Percentiles rank a stretch among this genome's conserved stretches.
phyloP scores from a whole-genome alignment of 805 yeast species.

The Wickerhamomyces ciferrii region DNA sequence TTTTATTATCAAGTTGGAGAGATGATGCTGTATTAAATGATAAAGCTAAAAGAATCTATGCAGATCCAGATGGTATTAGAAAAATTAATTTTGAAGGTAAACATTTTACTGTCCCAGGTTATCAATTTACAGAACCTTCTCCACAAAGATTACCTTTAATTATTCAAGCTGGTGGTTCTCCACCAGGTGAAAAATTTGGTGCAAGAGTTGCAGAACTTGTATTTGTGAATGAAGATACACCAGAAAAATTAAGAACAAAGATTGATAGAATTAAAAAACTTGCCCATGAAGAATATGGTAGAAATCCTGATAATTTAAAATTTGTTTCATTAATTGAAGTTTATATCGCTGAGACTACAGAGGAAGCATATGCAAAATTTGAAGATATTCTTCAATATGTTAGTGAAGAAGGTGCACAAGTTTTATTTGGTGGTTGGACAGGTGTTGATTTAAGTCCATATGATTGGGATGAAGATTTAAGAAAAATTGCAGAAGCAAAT shows the following conservation, averaged over 20 bases:
- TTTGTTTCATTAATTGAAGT: constrained; percentile 31
- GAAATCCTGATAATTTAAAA: constrained; percentile 32
- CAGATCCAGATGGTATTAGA: constrained; percentile 33
- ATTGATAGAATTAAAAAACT: constrained; percentile 26
- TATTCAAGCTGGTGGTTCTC: constrained; percentile 39
- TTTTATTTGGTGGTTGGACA: constrained; percentile 39
- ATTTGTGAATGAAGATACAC: constrained; percentile 30
- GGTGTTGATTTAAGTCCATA: constrained; percentile 30
- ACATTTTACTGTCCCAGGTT: constrained; percentile 35
- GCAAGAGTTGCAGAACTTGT: constrained; percentile 38
- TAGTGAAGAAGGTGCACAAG: constrained; percentile 36
- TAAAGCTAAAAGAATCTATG: constrained; percentile 22
- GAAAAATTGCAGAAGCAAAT: constrained; percentile 6
- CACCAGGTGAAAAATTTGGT: constrained; percentile 33
- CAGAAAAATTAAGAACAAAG: constrained; percentile 25
- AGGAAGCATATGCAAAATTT: constrained; percentile 33
- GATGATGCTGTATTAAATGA: constrained; percentile 30
- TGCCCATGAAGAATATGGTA: constrained; percentile 28
- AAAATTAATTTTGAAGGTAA: constrained; percentile 35
- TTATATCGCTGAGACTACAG: constrained; percentile 31
- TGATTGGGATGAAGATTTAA: constrained; percentile 25
- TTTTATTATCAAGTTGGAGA: constrained; percentile 37
- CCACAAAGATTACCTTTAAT: constrained; percentile 39
- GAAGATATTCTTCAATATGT: constrained; percentile 25
- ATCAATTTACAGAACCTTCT: constrained; percentile 36